Conservation (phyloP, 169 alveolate species). For the Eimeria necatrix region DNA sequence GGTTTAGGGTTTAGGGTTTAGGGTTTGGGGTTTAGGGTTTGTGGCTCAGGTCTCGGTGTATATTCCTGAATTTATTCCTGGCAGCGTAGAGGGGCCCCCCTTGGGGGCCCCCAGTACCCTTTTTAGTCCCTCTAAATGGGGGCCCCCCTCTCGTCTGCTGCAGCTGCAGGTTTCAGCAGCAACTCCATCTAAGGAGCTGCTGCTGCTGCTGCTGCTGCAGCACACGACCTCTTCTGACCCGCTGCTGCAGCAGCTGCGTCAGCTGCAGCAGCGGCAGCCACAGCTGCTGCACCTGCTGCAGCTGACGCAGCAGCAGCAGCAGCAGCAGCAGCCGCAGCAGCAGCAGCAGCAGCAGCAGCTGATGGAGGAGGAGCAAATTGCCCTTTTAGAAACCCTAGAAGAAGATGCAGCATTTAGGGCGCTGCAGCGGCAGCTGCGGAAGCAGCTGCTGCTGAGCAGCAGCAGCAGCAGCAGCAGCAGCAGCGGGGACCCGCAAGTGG, state of each 20-base stretch:
- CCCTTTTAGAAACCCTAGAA: too few relatives aligned
- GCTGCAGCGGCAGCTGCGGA: too few relatives aligned
- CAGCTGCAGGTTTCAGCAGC: not conserved
- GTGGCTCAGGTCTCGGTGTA: not conserved
- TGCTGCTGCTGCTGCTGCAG: not conserved
- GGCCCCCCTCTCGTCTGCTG: not conserved
- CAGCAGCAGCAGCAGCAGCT: not conserved
- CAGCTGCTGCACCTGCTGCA: not conserved
- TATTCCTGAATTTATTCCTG: not conserved
- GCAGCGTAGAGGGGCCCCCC: not conserved
- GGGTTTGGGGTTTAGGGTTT: not conserved
- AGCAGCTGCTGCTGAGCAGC: too few relatives aligned
- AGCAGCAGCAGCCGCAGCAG: not conserved
- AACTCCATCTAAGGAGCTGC: not conserved
- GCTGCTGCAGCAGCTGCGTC: not conserved
- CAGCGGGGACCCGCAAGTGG: not conserved
- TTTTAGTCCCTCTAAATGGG: not conserved
- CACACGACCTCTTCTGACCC: too few relatives aligned
- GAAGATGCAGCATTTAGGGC: too few relatives aligned
- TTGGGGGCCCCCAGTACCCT: not conserved
- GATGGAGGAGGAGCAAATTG: too few relatives aligned
- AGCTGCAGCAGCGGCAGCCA: not conserved
- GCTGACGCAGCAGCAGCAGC: not conserved
- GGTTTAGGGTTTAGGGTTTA: constrained; percentile 14
- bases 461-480: constrained; percentile 40